These are phyloP conservation scores for Monsonia emarginata DNA, from an alignment of 441 rosid species.

Conservation along the genomic window DNA sequence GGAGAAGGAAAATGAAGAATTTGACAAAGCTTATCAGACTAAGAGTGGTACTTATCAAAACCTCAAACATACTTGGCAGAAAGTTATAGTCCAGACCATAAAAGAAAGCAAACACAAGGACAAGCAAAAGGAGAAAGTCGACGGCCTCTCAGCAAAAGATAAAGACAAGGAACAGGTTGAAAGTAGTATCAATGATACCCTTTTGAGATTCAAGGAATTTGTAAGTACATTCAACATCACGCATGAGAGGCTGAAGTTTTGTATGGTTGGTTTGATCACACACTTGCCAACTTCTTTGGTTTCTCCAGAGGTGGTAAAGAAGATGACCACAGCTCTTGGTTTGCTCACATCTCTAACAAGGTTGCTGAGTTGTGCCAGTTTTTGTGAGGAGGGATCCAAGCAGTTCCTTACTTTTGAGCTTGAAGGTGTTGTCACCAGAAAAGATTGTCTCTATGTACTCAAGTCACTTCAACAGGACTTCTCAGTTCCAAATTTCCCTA, in stretches of 20 bases:
- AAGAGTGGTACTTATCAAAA: not conserved
- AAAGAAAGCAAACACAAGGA: too few relatives aligned
- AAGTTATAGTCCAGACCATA: too few relatives aligned
- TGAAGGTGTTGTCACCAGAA: not conserved
- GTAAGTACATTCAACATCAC: not conserved
- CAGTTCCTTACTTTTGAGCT: not conserved
- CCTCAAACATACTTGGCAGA: too few relatives aligned
- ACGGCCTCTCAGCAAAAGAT: too few relatives aligned
- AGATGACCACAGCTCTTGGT: not conserved
- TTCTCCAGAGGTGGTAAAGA: not conserved
- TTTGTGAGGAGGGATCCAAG: not conserved
- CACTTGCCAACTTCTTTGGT: not conserved
- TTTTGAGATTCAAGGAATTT: not conserved
- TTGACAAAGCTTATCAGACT: not conserved
- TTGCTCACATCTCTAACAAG: not conserved
- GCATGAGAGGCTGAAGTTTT: not conserved
- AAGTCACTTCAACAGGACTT: constrained; percentile 4
- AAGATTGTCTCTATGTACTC: constrained; percentile 11
- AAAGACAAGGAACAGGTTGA: too few relatives aligned
- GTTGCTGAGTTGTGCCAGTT: not conserved
- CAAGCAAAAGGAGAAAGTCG: too few relatives aligned
- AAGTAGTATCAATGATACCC: not conserved
- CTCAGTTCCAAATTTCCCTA: not conserved
- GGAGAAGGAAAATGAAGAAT: not conserved
- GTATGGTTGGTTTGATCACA: not conserved